A percentile compares a stretch with the other conserved stretches of the same genome.
These are phyloP conservation scores for Harringtonia lauricola DNA, from an alignment of 2,329 filamentous ascomycete species.

Conservation along the genomic window DNA sequence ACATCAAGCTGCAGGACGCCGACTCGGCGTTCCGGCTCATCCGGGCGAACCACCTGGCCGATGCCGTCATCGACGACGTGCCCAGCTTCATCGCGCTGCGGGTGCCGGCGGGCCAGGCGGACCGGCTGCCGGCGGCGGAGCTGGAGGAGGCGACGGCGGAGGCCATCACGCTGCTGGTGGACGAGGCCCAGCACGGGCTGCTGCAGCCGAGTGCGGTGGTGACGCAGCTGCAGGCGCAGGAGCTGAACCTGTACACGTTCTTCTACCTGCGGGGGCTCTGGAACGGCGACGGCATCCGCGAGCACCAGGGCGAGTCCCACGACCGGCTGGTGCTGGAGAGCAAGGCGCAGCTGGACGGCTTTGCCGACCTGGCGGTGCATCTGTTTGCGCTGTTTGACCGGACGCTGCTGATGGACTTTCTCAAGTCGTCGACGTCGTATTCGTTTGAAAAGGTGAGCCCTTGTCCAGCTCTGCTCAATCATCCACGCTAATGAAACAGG, in stretches of 20 bases:
- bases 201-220: conserved; percentile 71
- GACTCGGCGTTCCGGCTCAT: conserved; percentile 82
- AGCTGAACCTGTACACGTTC: conserved; percentile 67
- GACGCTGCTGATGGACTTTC: conserved; percentile 70
- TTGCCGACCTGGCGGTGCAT: conserved; percentile 76
- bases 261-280: conserved; percentile 87
- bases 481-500: conserved; percentile 30
- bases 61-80: conserved; percentile 82
- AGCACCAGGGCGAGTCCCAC: conserved; percentile 39
- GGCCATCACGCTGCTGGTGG: conserved; percentile 74
- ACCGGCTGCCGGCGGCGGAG: conserved; percentile 54
- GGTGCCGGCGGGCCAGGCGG: conserved; percentile 61
- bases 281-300: conserved; percentile 57
- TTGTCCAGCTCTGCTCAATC: neutral
- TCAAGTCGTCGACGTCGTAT: conserved; percentile 77
- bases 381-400: conserved; percentile 81
- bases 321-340: conserved; percentile 49
- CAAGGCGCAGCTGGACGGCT: conserved; percentile 65
- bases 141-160: conserved; percentile 73
- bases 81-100: conserved; percentile 77
- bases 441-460: conserved; percentile 59
- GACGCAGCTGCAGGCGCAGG: conserved; percentile 58
- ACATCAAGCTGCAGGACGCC: conserved; percentile 84
- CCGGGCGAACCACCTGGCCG: conserved; percentile 77
- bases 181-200: conserved; percentile 83